Conservation (phyloP, 768 basidiomycete species). For the Hebeloma cylindrosporum region DNA sequence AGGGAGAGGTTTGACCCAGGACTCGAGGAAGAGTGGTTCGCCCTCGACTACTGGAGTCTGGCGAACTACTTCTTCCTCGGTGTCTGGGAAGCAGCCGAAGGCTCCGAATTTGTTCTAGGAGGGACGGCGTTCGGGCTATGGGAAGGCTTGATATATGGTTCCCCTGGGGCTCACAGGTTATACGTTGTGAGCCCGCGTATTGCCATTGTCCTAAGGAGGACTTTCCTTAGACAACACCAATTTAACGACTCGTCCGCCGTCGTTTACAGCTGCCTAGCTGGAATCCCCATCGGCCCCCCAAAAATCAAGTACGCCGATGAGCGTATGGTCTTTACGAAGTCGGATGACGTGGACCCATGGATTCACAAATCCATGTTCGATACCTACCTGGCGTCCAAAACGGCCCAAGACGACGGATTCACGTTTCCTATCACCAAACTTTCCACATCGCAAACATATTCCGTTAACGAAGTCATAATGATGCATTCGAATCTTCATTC, state of each 20-base stretch:
- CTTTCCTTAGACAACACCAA: constrained; percentile 13
- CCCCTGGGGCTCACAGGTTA: constrained; percentile 27
- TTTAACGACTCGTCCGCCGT: constrained; percentile 20
- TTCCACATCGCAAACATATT: constrained; percentile 24
- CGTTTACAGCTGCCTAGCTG: constrained; percentile 24
- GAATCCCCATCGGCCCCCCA: constrained; percentile 21
- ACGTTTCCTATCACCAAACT: constrained; percentile 31
- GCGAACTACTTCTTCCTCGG: constrained; percentile 32
- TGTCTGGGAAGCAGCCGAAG: constrained; percentile 35
- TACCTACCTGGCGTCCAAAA: constrained; percentile 20
- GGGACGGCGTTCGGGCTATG: constrained; percentile 32
- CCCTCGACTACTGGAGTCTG: constrained; percentile 27
- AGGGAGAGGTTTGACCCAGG: constrained; percentile 23
- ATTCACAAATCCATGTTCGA: constrained; percentile 9
- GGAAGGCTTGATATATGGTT: constrained; percentile 30
- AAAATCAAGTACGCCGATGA: constrained; percentile 13
- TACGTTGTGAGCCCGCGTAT: constrained; percentile 37
- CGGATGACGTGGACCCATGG: constrained; percentile 9
- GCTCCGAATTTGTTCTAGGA: constrained; percentile 33
- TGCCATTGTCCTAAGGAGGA: constrained; percentile 29
- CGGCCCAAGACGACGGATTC: constrained; percentile 27
- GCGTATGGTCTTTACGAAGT: constrained; percentile 4
- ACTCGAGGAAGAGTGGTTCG: constrained; percentile 21
- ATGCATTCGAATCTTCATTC: constrained; percentile 23
- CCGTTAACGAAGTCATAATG: constrained; percentile 30